Evolutionary conservation across 345 rosid genomes (phyloP), one percentile per base, ranked within the genome.

Genomic region (Brassica rapa): DNA sequence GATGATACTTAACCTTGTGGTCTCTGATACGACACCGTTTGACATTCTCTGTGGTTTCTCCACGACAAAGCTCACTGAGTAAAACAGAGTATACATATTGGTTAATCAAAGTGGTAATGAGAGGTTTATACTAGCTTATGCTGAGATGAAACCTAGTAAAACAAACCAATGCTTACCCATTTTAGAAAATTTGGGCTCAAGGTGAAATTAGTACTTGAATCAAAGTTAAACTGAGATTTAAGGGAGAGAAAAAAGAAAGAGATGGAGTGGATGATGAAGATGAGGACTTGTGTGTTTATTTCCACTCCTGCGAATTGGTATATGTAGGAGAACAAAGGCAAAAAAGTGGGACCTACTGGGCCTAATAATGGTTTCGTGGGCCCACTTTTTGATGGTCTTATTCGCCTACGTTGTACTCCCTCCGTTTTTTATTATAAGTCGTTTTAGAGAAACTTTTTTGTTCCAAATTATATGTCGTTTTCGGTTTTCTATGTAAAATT

Each of bases 11-110:
- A 83, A 77, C 24, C 80, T 71, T n/a, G 78, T 82, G 14, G 84
- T 49, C 15, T 91, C 93, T 14, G 88, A 53, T 56, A 86, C 81
- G 49, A 83, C 82, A 14, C 82, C 87, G 85, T 93, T 93, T 49
- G 78, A 73, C 87, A 83, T 91, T 68, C 65, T 83, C 30, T 62
- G 29, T 74, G 43, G 74, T 5, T 60, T 65, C 15, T 86, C 85
- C 51, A 76, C 30, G 55, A 82, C 46, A 60, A 82, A 83, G 43
- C 75, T 74, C 80, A 83, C 87, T 85, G 66, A 60, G 5, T 19
- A 32, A 53, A 39, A 70, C 24, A 63, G 59, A 70, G 64, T 37
- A 6, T 15, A 25, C 33, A 46, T 12, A 43, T 67, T 67, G 23
- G 59, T 67, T 41, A 14, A 14, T 8, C 6, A 25, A 4, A 8